phyloP scores from a whole-genome alignment of 768 basidiomycete species.

The Leccinum boreale region DNA sequence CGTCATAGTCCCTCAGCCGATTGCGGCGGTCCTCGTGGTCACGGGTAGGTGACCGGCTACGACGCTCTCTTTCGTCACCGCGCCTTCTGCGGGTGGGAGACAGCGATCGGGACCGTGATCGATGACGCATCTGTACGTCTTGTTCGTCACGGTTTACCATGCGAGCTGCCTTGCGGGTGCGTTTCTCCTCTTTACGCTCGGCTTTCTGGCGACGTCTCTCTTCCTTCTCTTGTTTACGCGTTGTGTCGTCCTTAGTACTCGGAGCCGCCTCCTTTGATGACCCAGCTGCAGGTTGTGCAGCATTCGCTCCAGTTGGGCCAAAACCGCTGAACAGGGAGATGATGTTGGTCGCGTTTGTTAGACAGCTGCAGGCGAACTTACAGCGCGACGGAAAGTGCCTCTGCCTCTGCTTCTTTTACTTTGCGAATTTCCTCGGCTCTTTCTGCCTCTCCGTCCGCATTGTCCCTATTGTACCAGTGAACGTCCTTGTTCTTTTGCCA shows the following conservation, averaged over 20 bases:
- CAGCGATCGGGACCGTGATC: conserved; percentile 34
- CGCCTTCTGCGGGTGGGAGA: conserved; percentile 29
- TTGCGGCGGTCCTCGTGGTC: conserved; percentile 17
- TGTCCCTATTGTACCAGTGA: conserved; percentile 89
- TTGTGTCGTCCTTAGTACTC: conserved; percentile 29
- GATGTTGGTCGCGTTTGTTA: conserved; percentile 2
- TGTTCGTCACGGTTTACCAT: conserved; percentile 35
- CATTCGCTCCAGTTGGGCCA: conserved; percentile 47
- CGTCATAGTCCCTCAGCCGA: conserved; percentile 26
- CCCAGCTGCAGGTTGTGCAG: conserved; percentile 18
- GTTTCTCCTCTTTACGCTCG: conserved; percentile 58
- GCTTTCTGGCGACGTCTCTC: conserved; percentile 51
- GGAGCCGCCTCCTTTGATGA: conserved; percentile 20
- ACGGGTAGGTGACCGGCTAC: conserved; percentile 31
- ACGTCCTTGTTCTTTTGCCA: conserved; percentile 99
- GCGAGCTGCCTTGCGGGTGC: conserved; percentile 51
- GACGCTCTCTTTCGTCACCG: conserved; percentile 19
- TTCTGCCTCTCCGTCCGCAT: conserved; percentile 39
- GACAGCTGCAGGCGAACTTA: conserved; percentile 32
- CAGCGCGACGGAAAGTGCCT: conserved; percentile 81
- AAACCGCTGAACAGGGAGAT: conserved; percentile 58
- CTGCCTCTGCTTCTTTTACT: conserved; percentile 86
- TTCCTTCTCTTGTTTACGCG: conserved; percentile 39
- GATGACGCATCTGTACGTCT: conserved; percentile 23
- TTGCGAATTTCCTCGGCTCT: conserved; percentile 71